A percentile compares a stretch with the other conserved stretches of the same genome.
These are phyloP conservation scores for Ulota crispa DNA, from an alignment of 225 moss, liverwort and hornwort species.

Conservation along the genomic window DNA sequence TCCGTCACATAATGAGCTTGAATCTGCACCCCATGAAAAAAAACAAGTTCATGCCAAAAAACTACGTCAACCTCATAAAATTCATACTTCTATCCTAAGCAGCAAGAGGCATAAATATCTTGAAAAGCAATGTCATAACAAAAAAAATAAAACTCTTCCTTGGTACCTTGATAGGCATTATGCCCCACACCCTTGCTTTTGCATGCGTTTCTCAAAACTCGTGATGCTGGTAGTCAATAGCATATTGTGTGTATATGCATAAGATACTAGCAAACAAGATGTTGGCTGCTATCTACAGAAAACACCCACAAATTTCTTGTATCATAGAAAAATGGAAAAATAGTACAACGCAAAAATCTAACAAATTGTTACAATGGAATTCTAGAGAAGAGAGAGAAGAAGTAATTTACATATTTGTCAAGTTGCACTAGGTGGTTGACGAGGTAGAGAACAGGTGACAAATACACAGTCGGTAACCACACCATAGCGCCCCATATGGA, in stretches of 20 bases:
- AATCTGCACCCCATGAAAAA: constrained; percentile 35
- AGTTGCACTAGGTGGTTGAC: constrained; percentile 71
- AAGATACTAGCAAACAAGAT: constrained; percentile 41
- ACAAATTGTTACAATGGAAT: not conserved
- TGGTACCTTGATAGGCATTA: constrained; percentile 45
- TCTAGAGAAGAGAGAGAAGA: not conserved
- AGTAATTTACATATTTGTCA: constrained; percentile 51
- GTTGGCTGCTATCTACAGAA: constrained; percentile 10
- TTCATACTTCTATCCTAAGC: not conserved
- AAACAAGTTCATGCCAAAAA: not conserved
- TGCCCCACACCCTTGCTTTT: constrained; percentile 51
- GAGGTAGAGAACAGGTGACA: constrained; percentile 80
- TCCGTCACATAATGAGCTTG: constrained; percentile 50
- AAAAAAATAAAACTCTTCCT: too few relatives aligned
- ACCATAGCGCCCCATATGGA: constrained; percentile 82
- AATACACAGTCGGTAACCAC: constrained; percentile 77
- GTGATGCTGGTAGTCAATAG: constrained; percentile 45
- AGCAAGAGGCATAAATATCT: not conserved
- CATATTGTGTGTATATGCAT: constrained; percentile 45
- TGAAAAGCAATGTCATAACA: not conserved
- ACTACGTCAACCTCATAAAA: not conserved
- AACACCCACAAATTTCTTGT: not conserved
- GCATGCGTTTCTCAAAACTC: constrained; percentile 43
- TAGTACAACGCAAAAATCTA: not conserved
- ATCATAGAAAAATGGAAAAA: not conserved